Evolutionary conservation across 805 yeast species (phyloP), one percentile per base, ranked within the genome.

Genomic region (Ogataea wickerhamii): DNA sequence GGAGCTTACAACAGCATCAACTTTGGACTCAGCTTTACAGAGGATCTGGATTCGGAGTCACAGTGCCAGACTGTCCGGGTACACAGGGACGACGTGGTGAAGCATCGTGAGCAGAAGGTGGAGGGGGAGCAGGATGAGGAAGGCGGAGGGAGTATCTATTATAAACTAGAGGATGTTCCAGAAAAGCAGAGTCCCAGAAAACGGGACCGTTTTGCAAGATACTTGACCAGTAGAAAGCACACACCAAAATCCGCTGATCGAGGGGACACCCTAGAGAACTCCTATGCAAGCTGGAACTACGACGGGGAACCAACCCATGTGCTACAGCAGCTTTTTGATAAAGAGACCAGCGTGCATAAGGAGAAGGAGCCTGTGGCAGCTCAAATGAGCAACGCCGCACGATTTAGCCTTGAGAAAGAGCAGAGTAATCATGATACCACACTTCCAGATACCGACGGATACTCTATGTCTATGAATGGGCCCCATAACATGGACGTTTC

Each of bases 171-270:
- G n/a, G n/a, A n/a, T n/a, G 11, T 14, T 11, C 29, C 29, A 12
- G 14, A 26, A 13, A 26, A 26, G 16, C n/a, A 14, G 7, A 11
- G 8, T 13, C 29, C 25, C 24, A 42, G 38, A 33, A 38, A 29
- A 27, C 32, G 40, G 20, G 40, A 31, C 25, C 28, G 32, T 28
- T 12, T 37, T 3, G 31, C 43, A 4, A 33, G 35, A 10, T 40
- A 37, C 28, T 25, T 45, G 21, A 38, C 36, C 10, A 37, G 27
- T 18, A 28, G 36, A 30, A 36, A 34, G 18, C 24, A 27, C 16
- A 32, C 18, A 32, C 24, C 14, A n/a, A 32, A 32, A 21, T 12
- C 33, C 7, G 22, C 22, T 8, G 25, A 22, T 8, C 30, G 14
- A 7, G 30, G 17, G 13, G n/a, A 13, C 7, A 8, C 7, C 17